Evolutionary conservation across 768 basidiomycete genomes (phyloP).

Genomic region (Ramaria sp.): DNA sequence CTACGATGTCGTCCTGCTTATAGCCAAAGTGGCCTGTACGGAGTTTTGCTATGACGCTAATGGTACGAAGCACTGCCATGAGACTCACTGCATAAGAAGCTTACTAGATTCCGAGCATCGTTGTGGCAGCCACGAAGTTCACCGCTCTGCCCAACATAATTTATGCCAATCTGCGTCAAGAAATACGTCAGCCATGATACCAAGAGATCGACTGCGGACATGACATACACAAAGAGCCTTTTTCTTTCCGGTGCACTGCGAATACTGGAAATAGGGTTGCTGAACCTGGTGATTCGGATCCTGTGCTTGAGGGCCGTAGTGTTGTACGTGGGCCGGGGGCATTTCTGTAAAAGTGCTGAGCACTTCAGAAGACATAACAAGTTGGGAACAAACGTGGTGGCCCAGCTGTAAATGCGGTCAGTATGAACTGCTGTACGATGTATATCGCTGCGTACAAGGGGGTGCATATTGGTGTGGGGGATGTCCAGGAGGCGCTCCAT

Average conservation of each 20-base stretch:
- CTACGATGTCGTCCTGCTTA: conserved; percentile 69
- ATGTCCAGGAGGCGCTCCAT: background rate
- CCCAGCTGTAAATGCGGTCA: background rate
- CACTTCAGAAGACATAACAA: background rate
- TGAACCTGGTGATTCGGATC: conserved; percentile 31
- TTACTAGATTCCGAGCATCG: conserved; percentile 71
- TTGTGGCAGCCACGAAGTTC: conserved; percentile 83
- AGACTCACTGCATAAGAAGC: conserved; percentile 63
- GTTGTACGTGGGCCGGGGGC: conserved; percentile 48
- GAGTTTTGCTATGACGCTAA: background rate
- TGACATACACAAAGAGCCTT: conserved; percentile 76
- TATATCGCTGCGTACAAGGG: background rate
- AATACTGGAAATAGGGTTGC: conserved; percentile 74
- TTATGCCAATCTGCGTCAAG: conserved; percentile 67
- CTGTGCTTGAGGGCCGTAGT: conserved; percentile 51
- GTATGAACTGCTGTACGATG: background rate
- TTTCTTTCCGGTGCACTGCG: conserved; percentile 78
- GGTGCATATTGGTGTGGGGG: background rate
- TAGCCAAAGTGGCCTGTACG: conserved; percentile 52
- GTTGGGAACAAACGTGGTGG: background rate
- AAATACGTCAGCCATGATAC: background rate
- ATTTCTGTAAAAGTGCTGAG: background rate
- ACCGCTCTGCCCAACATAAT: conserved; percentile 62
- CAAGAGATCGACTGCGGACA: background rate
- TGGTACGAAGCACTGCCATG: background rate